phyloP scores from a whole-genome alignment of 2,329 filamentous ascomycete genomes.

The Monosporascus sp. region DNA sequence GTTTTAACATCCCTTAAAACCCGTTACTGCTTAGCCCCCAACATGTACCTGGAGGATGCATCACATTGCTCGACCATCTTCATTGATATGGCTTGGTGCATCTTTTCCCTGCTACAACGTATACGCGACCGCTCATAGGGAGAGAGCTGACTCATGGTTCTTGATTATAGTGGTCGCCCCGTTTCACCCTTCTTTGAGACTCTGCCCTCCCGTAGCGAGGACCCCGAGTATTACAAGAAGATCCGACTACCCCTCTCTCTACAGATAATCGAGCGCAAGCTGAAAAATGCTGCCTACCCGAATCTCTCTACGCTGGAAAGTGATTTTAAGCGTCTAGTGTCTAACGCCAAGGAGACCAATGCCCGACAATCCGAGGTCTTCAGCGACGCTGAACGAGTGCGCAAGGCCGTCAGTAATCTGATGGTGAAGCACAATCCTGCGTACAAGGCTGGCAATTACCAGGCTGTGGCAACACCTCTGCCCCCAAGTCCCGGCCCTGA shows the following conservation, averaged over 20 bases:
- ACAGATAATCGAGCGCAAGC: slow-evolving; percentile 68
- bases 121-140: no score
- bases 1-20: slow-evolving; percentile 25
- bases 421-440: slow-evolving; percentile 86
- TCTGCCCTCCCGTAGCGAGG: slow-evolving; percentile 57
- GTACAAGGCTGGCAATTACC: slow-evolving; percentile 64
- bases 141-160: slow-evolving; percentile 18
- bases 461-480: slow-evolving; percentile 67
- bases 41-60: neutral
- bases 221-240: slow-evolving; percentile 71
- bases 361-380: slow-evolving; percentile 66
- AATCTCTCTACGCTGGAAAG: slow-evolving; percentile 72
- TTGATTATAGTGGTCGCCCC: slow-evolving; percentile 56
- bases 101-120: no score
- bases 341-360: slow-evolving; percentile 83
- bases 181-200: slow-evolving; percentile 72
- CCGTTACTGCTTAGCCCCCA: neutral
- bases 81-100: no score
- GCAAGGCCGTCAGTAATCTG: slow-evolving; percentile 80
- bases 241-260: slow-evolving; percentile 77
- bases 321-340: slow-evolving; percentile 82
- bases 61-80: neutral
- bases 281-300: slow-evolving; percentile 63
- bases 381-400: slow-evolving; percentile 79
- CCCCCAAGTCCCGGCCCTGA: slow-evolving; percentile 43